Conservation (phyloP, 2,329 filamentous ascomycete genomes). For the Fusarium sp. region DNA sequence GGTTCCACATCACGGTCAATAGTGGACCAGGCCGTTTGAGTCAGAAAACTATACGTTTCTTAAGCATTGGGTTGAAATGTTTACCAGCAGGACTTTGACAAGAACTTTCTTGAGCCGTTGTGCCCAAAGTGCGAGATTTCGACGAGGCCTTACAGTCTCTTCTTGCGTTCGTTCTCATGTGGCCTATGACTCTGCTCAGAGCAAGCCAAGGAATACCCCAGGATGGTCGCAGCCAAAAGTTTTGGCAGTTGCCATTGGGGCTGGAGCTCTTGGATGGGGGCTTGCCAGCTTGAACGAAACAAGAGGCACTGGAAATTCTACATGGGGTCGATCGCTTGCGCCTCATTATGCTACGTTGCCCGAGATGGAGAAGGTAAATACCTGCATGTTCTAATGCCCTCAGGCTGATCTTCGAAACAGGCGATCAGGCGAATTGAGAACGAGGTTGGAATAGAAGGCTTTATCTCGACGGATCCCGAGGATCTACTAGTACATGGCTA, state of each 20-base stretch:
- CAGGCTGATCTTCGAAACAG: slow-evolving; percentile 50
- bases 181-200: slow-evolving; percentile 5
- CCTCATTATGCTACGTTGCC: slow-evolving; percentile 55
- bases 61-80: slow-evolving; percentile 16
- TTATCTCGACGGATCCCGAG: slow-evolving; percentile 72
- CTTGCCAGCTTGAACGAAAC: slow-evolving; percentile 48
- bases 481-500: slow-evolving; percentile 73
- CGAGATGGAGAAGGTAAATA: slow-evolving; percentile 58
- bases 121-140: slow-evolving; percentile 16
- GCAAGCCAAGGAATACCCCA: slow-evolving; percentile 11
- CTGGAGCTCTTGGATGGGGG: slow-evolving; percentile 57
- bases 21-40: slow-evolving; percentile 3
- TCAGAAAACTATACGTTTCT: neutral
- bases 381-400: neutral
- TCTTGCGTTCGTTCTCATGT: slow-evolving; percentile 15
- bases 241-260: slow-evolving; percentile 53
- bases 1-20: slow-evolving; percentile 20
- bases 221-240: slow-evolving; percentile 51
- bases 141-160: slow-evolving; percentile 29
- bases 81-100: slow-evolving; percentile 31
- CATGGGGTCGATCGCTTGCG: slow-evolving; percentile 35
- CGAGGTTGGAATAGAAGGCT: slow-evolving; percentile 62
- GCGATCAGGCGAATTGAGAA: slow-evolving; percentile 67
- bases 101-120: slow-evolving; percentile 36
- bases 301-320: slow-evolving; percentile 13